These are phyloP conservation scores for Combretum micranthum DNA, from an alignment of 345 rosid species.

Conservation along the genomic window DNA sequence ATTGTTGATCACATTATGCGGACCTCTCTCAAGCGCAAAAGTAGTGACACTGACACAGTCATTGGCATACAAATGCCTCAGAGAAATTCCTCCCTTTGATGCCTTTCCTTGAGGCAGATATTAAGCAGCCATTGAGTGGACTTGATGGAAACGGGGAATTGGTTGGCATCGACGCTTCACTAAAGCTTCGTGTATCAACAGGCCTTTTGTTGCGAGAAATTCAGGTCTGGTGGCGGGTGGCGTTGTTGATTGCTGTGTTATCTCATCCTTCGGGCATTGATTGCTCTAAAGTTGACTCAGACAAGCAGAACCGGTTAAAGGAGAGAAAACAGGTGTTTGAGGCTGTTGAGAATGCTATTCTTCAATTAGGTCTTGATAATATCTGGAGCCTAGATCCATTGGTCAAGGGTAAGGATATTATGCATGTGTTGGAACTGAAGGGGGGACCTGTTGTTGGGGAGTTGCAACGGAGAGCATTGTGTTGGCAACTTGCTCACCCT, in stretches of 20 bases:
- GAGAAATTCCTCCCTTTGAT: slow-evolving; percentile 56
- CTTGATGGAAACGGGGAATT: slow-evolving; percentile 40
- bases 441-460: no score
- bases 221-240: slow-evolving; percentile 79
- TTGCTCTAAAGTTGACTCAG: slow-evolving; percentile 21
- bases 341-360: slow-evolving; percentile 44
- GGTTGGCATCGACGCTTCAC: slow-evolving; percentile 37
- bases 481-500: no score
- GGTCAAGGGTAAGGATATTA: no score
- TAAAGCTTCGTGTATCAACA: slow-evolving; percentile 57
- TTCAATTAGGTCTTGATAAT: slow-evolving; percentile 37
- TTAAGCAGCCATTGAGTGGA: slow-evolving; percentile 27
- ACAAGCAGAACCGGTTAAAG: slow-evolving; percentile 34
- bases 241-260: slow-evolving; percentile 58
- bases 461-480: no score
- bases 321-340: slow-evolving; percentile 42
- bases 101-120: slow-evolving; percentile 44
- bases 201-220: slow-evolving; percentile 75
- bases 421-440: no score
- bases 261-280: slow-evolving; percentile 33
- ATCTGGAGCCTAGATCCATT: no score
- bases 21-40: slow-evolving; percentile 75
- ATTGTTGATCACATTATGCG: slow-evolving; percentile 64
- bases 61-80: slow-evolving; percentile 46
- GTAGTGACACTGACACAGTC: slow-evolving; percentile 74